phyloP scores from a whole-genome alignment of 2,329 filamentous ascomycete genomes.

The Oidium heveae region DNA sequence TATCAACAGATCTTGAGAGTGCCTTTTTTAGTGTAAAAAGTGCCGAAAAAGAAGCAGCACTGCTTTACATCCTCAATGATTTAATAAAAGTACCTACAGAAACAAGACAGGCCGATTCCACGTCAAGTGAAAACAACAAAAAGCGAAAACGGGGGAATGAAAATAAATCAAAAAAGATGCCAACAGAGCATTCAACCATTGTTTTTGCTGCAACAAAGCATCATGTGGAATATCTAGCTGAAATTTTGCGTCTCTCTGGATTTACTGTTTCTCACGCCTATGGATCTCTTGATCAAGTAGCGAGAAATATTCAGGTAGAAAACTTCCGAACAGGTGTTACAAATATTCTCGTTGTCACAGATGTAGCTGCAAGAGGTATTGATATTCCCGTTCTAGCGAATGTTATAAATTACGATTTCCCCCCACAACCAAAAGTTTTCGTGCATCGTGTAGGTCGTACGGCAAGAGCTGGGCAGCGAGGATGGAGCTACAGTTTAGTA shows the following conservation, averaged over 20 bases:
- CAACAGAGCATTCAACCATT: conserved; percentile 79
- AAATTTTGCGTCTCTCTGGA: conserved; percentile 53
- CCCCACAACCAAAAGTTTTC: conserved; percentile 87
- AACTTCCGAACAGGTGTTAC: conserved; percentile 65
- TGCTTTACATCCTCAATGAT: conserved; percentile 72
- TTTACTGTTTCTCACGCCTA: conserved; percentile 89
- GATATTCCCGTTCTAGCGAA: conserved; percentile 92
- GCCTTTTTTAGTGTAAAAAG: conserved; percentile 88
- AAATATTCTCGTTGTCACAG: conserved; percentile 84
- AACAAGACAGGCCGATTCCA: conserved; percentile 24
- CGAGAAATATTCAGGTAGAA: conserved; percentile 74
- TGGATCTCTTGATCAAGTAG: conserved; percentile 80
- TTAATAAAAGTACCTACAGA: conserved; percentile 75
- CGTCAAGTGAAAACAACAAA: conserved; percentile 21
- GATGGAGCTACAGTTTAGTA: conserved; percentile 88
- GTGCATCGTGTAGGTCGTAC: conserved; percentile 92
- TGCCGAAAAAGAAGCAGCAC: conserved; percentile 75
- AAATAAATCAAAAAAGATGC: conserved; percentile 35
- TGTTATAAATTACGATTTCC: conserved; percentile 97
- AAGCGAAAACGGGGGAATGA: conserved; percentile 45
- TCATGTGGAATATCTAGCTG: conserved; percentile 79
- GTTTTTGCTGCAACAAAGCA: conserved; percentile 90
- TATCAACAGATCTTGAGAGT: conserved; percentile 85
- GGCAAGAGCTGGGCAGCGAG: conserved; percentile 71
- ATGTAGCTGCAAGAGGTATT: conserved; percentile 88